phyloP scores from a whole-genome alignment of 352 stramenopile species.

The Peronospora destructor region DNA sequence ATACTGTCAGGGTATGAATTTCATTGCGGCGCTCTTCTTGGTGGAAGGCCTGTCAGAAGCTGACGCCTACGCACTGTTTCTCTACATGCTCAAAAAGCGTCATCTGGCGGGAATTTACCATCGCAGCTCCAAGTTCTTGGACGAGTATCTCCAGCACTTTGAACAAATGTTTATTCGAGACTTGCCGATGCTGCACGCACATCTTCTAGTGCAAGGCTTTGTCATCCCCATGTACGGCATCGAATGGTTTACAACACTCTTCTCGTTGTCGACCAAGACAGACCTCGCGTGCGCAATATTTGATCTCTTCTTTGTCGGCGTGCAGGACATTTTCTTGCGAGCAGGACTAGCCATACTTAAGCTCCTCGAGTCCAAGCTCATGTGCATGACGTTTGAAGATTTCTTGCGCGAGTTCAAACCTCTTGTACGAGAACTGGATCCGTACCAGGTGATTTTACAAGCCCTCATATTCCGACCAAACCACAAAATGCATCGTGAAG shows the following conservation, averaged over 20 bases:
- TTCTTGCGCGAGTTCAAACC: conserved; percentile 80
- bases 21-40: conserved; percentile 80
- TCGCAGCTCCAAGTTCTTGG: conserved; percentile 73
- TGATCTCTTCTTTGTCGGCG: conserved; percentile 75
- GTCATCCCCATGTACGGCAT: conserved; percentile 78
- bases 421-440: conserved; percentile 63
- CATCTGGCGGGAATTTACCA: conserved; percentile 78
- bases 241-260: conserved; percentile 86
- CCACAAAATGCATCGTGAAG: conserved; percentile 35
- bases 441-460: conserved; percentile 65
- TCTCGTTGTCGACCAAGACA: conserved; percentile 76
- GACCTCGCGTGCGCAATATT: conserved; percentile 79
- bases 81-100: conserved; percentile 77
- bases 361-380: conserved; percentile 65
- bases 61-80: conserved; percentile 73
- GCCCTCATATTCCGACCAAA: conserved; percentile 53
- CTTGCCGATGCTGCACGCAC: conserved; percentile 57
- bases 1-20: conserved; percentile 88
- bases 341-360: conserved; percentile 76
- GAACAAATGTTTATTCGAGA: conserved; percentile 59
- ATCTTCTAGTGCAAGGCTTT: conserved; percentile 64
- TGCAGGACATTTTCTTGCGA: conserved; percentile 77
- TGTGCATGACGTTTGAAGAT: conserved; percentile 82
- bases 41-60: conserved; percentile 75
- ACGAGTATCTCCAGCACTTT: conserved; percentile 82